phyloP scores from a whole-genome alignment of 306 rosid species.

The Fagus sylvatica region DNA sequence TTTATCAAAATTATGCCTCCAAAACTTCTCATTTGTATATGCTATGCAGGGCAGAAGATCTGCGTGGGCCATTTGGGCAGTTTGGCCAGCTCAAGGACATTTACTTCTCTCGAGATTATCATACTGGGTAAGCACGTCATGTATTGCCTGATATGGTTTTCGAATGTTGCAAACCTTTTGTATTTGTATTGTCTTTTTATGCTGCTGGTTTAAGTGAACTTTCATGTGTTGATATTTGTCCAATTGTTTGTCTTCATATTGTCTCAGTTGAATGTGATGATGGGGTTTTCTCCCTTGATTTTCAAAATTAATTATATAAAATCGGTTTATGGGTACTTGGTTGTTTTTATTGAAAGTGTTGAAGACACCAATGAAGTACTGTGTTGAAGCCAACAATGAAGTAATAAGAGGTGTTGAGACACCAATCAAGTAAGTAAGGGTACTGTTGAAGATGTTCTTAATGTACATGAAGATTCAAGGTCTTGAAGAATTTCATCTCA shows the following conservation, averaged over 20 bases:
- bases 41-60: constrained; percentile 64
- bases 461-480: constrained; percentile 62
- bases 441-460: constrained; percentile 54
- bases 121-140: constrained; percentile 63
- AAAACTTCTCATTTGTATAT: background rate
- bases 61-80: constrained; percentile 63
- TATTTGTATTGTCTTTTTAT: background rate
- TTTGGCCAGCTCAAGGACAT: constrained; percentile 82
- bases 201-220: background rate
- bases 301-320: constrained; percentile 25
- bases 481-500: constrained; percentile 77
- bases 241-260: background rate
- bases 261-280: background rate
- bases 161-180: constrained; percentile 12
- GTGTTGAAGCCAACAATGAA: constrained; percentile 64
- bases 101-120: constrained; percentile 81
- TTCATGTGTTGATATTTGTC: background rate
- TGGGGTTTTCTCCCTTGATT: constrained; percentile 5
- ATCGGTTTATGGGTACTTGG: constrained; percentile 66
- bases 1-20: background rate
- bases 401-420: constrained; percentile 61
- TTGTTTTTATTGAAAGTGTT: constrained; percentile 72
- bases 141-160: background rate
- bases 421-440: constrained; percentile 55
- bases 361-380: constrained; percentile 78